Evolutionary conservation across 2,329 filamentous ascomycete genomes (phyloP).

Genomic region (Ilyonectria destructans): DNA sequence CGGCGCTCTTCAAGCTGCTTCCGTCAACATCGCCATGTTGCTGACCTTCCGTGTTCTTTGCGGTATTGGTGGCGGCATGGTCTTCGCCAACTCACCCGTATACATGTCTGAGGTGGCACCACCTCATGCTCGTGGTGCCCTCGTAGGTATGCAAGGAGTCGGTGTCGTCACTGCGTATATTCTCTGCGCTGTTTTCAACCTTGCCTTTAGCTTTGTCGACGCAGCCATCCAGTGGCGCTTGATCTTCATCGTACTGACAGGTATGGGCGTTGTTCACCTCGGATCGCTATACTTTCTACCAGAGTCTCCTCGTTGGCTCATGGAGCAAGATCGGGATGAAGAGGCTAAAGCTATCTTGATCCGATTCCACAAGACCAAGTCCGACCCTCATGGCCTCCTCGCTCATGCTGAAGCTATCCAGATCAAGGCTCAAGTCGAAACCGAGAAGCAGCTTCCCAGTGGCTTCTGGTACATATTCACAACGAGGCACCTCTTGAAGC

Average conservation of each 20-base stretch:
- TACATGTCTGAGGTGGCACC: conserved; percentile 57
- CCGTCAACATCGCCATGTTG: conserved; percentile 34
- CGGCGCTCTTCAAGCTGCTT: conserved; percentile 32
- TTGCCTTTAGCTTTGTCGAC: conserved; percentile 29
- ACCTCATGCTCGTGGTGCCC: conserved; percentile 54
- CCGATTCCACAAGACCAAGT: conserved; percentile 30
- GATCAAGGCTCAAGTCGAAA: conserved; percentile 36
- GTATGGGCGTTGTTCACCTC: conserved; percentile 44
- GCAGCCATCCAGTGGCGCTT: conserved; percentile 45
- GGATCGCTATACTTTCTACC: conserved; percentile 51
- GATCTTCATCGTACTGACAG: conserved; percentile 52
- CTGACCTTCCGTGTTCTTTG: conserved; percentile 30
- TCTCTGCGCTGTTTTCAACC: conserved; percentile 46
- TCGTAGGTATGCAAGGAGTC: conserved; percentile 54
- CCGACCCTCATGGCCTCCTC: conserved; percentile 27
- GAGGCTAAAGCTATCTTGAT: conserved; percentile 46
- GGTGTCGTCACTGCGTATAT: conserved; percentile 55
- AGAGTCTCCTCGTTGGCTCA: conserved; percentile 59
- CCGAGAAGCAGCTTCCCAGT: conserved; percentile 30
- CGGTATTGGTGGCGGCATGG: conserved; percentile 56
- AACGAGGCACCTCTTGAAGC: conserved; percentile 25
- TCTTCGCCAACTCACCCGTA: conserved; percentile 56
- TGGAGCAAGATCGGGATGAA: conserved; percentile 54
- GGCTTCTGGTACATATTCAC: conserved; percentile 39
- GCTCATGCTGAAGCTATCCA: conserved; percentile 36